Conservation (phyloP, 768 basidiomycete genomes). For the Tricholoma sp. region DNA sequence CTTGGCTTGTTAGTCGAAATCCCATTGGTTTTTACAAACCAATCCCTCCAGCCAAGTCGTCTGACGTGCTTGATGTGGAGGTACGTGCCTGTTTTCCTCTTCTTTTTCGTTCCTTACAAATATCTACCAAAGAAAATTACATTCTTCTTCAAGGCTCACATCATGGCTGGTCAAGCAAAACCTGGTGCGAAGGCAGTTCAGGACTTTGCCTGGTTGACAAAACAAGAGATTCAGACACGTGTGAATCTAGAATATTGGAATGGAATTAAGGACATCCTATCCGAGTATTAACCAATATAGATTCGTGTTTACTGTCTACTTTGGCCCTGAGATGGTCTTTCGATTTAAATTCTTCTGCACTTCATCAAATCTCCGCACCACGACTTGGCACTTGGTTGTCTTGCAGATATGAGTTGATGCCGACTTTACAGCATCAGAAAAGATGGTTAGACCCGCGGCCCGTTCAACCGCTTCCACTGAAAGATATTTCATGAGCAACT, state of each 20-base stretch:
- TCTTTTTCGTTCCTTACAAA: not conserved
- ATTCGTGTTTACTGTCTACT: conserved; percentile 21
- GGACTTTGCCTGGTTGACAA: conserved; percentile 93
- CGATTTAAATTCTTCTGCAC: conserved; percentile 61
- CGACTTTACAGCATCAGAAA: conserved; percentile 74
- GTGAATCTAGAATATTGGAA: conserved; percentile 73
- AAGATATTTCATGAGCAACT: not conserved
- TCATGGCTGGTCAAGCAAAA: conserved; percentile 80
- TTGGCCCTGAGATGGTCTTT: conserved; percentile 49
- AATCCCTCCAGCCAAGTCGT: conserved; percentile 24
- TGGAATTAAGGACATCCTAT: conserved; percentile 74
- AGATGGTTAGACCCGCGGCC: conserved; percentile 82
- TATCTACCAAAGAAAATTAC: conserved; percentile 54
- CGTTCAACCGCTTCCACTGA: conserved; percentile 90
- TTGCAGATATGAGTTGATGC: conserved; percentile 84
- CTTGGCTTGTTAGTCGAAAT: conserved; percentile 88
- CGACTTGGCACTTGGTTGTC: conserved; percentile 81
- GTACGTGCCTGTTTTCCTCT: conserved; percentile 21
- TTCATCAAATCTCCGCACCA: conserved; percentile 89
- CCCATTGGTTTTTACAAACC: conserved; percentile 79
- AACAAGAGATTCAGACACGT: conserved; percentile 75
- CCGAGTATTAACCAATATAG: conserved; percentile 48
- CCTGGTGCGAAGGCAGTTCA: conserved; percentile 48
- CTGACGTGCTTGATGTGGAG: conserved; percentile 26
- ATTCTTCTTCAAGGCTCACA: conserved; percentile 94